Evolutionary conservation across 192 early-diverging fungal genomes (phyloP).

Genomic region (Mortierella alpina): DNA sequence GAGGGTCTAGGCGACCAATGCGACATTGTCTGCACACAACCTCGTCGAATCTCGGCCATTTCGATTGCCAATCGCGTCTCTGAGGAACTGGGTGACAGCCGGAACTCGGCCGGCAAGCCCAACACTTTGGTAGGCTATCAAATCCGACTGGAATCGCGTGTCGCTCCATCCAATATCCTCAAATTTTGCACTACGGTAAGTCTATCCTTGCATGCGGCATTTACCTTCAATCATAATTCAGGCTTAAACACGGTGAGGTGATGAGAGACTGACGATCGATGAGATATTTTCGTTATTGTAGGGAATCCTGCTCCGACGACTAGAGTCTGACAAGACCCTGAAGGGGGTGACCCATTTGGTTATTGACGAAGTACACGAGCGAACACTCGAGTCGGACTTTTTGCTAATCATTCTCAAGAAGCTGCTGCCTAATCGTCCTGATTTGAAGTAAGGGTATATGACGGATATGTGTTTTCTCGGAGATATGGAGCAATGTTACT

Average conservation of each 20-base stretch:
- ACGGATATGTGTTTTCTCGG: not conserved
- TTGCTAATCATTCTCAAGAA: slow-evolving; percentile 72
- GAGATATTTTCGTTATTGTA: slow-evolving; percentile 50
- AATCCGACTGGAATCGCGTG: slow-evolving; percentile 72
- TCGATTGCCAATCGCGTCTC: slow-evolving; percentile 84
- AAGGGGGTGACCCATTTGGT: slow-evolving; percentile 74
- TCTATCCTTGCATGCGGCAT: not conserved
- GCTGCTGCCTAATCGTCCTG: slow-evolving; percentile 57
- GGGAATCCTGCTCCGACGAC: slow-evolving; percentile 76
- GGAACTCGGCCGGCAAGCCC: slow-evolving; percentile 59
- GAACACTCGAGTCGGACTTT: slow-evolving; percentile 81
- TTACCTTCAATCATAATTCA: not conserved
- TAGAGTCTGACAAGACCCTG: slow-evolving; percentile 72
- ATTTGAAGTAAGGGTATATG: slow-evolving; percentile 59
- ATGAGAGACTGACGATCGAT: slow-evolving; percentile 11
- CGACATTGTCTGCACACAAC: slow-evolving; percentile 74
- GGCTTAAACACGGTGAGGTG: too few species aligned
- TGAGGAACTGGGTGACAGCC: slow-evolving; percentile 74
- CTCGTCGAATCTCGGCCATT: slow-evolving; percentile 82
- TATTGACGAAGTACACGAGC: slow-evolving; percentile 86
- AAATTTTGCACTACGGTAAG: slow-evolving; percentile 80
- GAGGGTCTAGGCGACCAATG: slow-evolving; percentile 52
- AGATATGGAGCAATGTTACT: not conserved
- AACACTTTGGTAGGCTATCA: slow-evolving; percentile 78
- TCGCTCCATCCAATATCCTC: slow-evolving; percentile 66